phyloP scores from a whole-genome alignment of 768 basidiomycete species.

The Xanthoconium purpureum region DNA sequence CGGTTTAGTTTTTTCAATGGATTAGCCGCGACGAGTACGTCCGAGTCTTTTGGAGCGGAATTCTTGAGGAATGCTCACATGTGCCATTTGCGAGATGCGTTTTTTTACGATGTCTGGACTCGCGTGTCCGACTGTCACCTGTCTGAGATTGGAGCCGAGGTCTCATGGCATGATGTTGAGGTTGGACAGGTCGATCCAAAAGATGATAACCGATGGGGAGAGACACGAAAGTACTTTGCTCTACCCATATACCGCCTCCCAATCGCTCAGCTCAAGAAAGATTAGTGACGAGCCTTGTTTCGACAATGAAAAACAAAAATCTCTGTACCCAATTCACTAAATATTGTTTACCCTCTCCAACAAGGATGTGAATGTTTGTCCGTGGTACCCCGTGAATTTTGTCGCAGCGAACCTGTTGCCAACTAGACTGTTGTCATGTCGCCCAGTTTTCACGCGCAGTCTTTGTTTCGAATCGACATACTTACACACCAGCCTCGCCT shows the following conservation, averaged over 20 bases:
- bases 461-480: not conserved
- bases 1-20: constrained; percentile 96
- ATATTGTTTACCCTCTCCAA: too few species aligned
- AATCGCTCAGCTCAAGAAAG: constrained; percentile 36
- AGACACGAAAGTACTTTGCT: constrained; percentile 72
- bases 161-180: constrained; percentile 80
- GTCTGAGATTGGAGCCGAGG: constrained; percentile 71
- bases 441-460: not conserved
- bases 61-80: not conserved
- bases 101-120: constrained; percentile 91
- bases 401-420: not conserved
- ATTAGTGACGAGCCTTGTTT: not conserved
- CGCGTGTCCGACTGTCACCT: constrained; percentile 83
- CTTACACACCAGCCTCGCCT: not conserved
- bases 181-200: constrained; percentile 45
- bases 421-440: constrained; percentile 19
- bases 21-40: constrained; percentile 87
- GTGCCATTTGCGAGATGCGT: constrained; percentile 52
- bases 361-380: too few species aligned
- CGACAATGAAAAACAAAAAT: not conserved
- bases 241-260: constrained; percentile 74
- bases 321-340: too few species aligned
- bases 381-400: too few species aligned
- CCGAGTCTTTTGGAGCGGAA: not conserved
- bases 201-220: constrained; percentile 67